These are phyloP conservation scores for Scutellaria galericulata DNA, from an alignment of 257 asterid species.

Conservation along the genomic window DNA sequence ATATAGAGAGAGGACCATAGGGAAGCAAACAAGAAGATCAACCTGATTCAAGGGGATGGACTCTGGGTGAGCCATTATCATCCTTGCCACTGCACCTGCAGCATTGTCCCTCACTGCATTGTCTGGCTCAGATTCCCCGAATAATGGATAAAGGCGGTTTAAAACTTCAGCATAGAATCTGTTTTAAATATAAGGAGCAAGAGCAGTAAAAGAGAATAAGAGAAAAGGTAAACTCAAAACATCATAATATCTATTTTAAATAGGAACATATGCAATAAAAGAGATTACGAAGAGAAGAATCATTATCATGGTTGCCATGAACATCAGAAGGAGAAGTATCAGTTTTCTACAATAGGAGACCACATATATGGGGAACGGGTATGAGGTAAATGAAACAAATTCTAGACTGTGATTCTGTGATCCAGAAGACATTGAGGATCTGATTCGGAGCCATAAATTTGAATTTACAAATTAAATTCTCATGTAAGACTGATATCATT, in stretches of 20 bases:
- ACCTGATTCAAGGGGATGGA: slow-evolving; percentile 91
- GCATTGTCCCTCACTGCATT: slow-evolving; percentile 98
- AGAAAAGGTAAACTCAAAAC: slow-evolving; percentile 41
- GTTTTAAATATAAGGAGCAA: slow-evolving; percentile 42
- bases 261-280: slow-evolving; percentile 30
- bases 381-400: slow-evolving; percentile 16
- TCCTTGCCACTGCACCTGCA: slow-evolving; percentile 99
- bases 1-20: slow-evolving; percentile 20
- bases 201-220: slow-evolving; percentile 28
- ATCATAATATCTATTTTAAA: slow-evolving; percentile 54
- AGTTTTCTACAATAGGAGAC: background rate
- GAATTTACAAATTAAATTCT: background rate
- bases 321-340: slow-evolving; percentile 15
- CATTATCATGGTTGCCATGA: background rate
- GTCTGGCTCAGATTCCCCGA: slow-evolving; percentile 91
- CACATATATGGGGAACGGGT: background rate
- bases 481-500: background rate
- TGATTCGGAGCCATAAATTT: slow-evolving; percentile 8
- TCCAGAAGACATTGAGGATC: slow-evolving; percentile 11
- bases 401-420: slow-evolving; percentile 1
- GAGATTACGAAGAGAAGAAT: slow-evolving; percentile 7
- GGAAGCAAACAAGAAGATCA: slow-evolving; percentile 23
- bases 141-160: slow-evolving; percentile 76
- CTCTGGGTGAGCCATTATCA: slow-evolving; percentile 90
- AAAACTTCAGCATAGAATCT: slow-evolving; percentile 75